These are phyloP conservation scores for Mercurialis annua DNA, from an alignment of 345 rosid species.

Conservation along the genomic window DNA sequence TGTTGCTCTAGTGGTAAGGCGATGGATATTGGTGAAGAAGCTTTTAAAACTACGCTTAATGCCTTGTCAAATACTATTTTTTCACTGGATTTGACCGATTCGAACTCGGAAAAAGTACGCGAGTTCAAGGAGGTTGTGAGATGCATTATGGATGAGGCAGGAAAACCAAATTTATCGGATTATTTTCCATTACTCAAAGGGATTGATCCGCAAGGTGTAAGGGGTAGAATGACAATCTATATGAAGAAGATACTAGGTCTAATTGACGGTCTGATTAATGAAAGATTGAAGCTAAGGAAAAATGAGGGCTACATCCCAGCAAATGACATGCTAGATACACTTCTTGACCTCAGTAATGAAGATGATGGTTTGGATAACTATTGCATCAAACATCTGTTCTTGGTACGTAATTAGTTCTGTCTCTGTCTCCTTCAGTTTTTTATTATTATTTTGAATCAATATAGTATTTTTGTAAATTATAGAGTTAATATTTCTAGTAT, in stretches of 20 bases:
- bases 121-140: conserved; percentile 37
- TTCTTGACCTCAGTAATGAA: conserved; percentile 23
- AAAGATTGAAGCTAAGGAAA: conserved; percentile 24
- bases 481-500: too few relatives aligned
- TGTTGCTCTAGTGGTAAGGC: conserved; percentile 6
- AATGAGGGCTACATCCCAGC: not conserved
- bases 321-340: conserved; percentile 39
- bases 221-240: conserved; percentile 12
- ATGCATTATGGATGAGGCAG: conserved; percentile 35
- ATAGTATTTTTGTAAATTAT: too few relatives aligned
- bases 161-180: conserved; percentile 41
- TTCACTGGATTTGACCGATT: conserved; percentile 42
- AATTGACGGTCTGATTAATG: conserved; percentile 22
- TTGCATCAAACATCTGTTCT: conserved; percentile 19
- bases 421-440: too few relatives aligned
- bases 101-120: conserved; percentile 11
- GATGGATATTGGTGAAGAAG: conserved; percentile 35
- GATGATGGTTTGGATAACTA: conserved; percentile 11
- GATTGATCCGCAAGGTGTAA: conserved; percentile 44
- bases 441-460: too few relatives aligned
- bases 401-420: conserved; percentile 1
- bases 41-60: conserved; percentile 37
- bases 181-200: conserved; percentile 39
- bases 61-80: conserved; percentile 40
- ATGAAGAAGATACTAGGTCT: conserved; percentile 20